phyloP scores from a whole-genome alignment of 176 grass and related monocot genomes.

The Carex myosuroides region DNA sequence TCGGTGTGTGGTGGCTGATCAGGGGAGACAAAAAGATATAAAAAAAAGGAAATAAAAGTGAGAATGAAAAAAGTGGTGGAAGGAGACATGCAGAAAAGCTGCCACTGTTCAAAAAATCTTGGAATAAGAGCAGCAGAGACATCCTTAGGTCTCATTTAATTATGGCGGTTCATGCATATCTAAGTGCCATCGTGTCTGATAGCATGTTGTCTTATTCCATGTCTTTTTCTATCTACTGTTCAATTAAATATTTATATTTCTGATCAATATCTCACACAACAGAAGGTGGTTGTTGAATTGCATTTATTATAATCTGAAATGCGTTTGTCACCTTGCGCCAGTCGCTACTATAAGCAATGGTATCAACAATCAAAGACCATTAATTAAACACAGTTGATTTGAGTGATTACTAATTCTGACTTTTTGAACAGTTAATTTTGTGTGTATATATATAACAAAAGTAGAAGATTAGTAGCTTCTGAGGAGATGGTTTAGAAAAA shows the following conservation, averaged over 20 bases:
- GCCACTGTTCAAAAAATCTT: conserved; percentile 66
- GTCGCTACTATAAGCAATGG: conserved; percentile 49
- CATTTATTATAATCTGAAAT: conserved; percentile 22
- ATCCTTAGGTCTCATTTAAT: conserved; percentile 76
- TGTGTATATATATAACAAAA: not conserved
- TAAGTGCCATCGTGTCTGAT: conserved; percentile 78
- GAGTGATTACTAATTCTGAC: conserved; percentile 3
- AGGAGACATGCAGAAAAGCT: conserved; percentile 97
- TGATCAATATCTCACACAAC: not conserved
- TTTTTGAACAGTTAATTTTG: not conserved
- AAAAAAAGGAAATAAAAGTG: not conserved
- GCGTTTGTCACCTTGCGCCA: conserved; percentile 50
- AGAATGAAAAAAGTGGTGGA: conserved; percentile 20
- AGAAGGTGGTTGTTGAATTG: conserved; percentile 17
- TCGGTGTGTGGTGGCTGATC: conserved; percentile 38
- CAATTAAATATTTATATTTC: not conserved
- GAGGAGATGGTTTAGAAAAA: conserved; percentile 15
- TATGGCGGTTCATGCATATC: conserved; percentile 74
- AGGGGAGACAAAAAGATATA: not conserved
- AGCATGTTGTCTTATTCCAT: conserved; percentile 84
- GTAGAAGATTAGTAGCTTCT: conserved; percentile 17
- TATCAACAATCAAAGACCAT: conserved; percentile 8
- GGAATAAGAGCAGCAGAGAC: conserved; percentile 52
- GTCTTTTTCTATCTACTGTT: conserved; percentile 30
- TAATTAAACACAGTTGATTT: conserved; percentile 15